phyloP scores from a whole-genome alignment of 371 early-diverging fungal species.

The Apophysomyces trapeziformis region DNA sequence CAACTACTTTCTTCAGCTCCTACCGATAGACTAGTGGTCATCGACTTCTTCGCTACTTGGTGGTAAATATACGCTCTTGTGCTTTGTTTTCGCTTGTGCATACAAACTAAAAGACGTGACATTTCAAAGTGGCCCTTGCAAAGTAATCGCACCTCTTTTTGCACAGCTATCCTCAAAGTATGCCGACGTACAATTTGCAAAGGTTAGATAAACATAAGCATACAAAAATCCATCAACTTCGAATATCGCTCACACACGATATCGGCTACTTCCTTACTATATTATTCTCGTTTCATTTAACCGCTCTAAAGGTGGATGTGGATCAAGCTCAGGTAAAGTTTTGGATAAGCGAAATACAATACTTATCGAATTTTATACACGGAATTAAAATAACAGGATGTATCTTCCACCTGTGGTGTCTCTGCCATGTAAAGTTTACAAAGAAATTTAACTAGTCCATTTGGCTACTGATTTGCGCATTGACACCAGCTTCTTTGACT shows the following conservation, averaged over 20 bases:
- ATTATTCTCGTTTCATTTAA: not conserved
- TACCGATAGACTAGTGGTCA: conserved; percentile 50
- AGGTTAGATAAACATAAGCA: conserved; percentile 34
- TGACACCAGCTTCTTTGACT: not conserved
- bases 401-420: conserved; percentile 35
- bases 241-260: not conserved
- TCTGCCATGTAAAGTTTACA: conserved; percentile 45
- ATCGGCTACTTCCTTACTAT: not conserved
- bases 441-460: not conserved
- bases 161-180: conserved; percentile 58
- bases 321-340: conserved; percentile 47
- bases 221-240: too few species aligned
- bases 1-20: conserved; percentile 28
- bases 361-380: too few species aligned
- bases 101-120: not conserved
- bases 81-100: not conserved
- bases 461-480: not conserved
- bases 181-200: conserved; percentile 58
- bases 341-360: too few species aligned
- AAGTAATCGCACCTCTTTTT: conserved; percentile 61
- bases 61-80: conserved; percentile 32
- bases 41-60: conserved; percentile 63
- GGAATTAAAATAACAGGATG: conserved; percentile 21
- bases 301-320: conserved; percentile 53
- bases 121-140: conserved; percentile 58